phyloP scores from a whole-genome alignment of 2,329 filamentous ascomycete species.

The Metarhizium humberi region DNA sequence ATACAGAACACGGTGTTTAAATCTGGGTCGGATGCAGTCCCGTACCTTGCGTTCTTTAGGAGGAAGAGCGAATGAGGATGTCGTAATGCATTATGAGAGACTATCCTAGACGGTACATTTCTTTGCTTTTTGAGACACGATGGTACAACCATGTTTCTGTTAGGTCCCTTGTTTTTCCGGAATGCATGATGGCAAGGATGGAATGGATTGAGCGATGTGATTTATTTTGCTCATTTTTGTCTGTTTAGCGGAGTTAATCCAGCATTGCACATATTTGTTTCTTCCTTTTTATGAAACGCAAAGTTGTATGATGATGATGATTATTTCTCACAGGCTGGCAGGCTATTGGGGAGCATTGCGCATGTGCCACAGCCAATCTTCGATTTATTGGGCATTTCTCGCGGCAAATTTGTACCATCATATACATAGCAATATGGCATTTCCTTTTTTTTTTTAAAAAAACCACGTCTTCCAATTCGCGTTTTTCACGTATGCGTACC shows the following conservation, averaged over 20 bases:
- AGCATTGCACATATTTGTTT: not conserved
- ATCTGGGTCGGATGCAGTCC: slow-evolving; percentile 26
- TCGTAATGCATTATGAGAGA: not conserved
- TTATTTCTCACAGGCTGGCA: not conserved
- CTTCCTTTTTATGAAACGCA: not conserved
- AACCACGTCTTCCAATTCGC: too few species aligned
- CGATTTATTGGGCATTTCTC: not conserved
- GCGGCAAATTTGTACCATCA: not conserved
- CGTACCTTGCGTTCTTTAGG: slow-evolving; percentile 38
- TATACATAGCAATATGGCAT: slow-evolving; percentile 1
- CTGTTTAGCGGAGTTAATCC: not conserved
- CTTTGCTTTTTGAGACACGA: not conserved
- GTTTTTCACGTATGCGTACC: too few species aligned
- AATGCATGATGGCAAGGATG: not conserved
- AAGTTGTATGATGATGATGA: not conserved
- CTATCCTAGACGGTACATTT: not conserved
- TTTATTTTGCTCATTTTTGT: not conserved
- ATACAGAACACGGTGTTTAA: slow-evolving; percentile 29
- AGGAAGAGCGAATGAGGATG: slow-evolving; percentile 19
- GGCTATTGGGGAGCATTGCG: not conserved
- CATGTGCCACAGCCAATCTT: not conserved
- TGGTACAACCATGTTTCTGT: not conserved
- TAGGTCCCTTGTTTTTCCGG: not conserved
- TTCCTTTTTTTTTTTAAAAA: not conserved
- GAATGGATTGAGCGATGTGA: not conserved